Base-by-base conservation (phyloP, 805 yeast genomes). In the Priceomyces fermenticarens region DNA sequence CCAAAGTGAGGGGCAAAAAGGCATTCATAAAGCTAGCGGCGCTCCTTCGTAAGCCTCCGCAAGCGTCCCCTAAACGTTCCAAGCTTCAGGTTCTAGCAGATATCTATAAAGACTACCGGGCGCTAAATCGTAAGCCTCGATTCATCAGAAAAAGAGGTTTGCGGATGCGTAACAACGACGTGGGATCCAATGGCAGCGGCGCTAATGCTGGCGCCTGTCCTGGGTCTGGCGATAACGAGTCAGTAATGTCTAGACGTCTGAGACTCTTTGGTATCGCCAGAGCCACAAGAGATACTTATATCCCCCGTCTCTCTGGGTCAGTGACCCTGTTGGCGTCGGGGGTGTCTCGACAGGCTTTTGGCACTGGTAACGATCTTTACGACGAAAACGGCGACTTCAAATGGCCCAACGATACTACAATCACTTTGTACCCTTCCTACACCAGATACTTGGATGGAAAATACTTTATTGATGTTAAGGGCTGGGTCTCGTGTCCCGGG, bases 401-500 rank as follows among this genome's bases (percentile, higher is more conserved):
- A 15, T 61, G 77, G 17, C 85, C 87, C 0, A 58, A 62, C 25
- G 83, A 83, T 48, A 80, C 88, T 25, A 63, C 74, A 12, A 72
- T 88, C n/a, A 59, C 78, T 2, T 60, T 83, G 5, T 63, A 58
- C 34, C 73, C 74, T 2, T 56, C 68, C 1, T 68, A 67, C 47
- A 61, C 74, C 2, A 49, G 67, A 9, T 39, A 45, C n/a, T 44
- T 39, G 7, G 43, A 51, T 27, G 58, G 51, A 6, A 43, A 40
- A 14, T 70, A 67, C 38, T 78, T 68, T 47, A 75, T 75, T 30
- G 79, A 80, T 28, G 78, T 90, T 2, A 72, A 86, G 33, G 96
- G 97, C 5, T 78, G 85, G 75, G 64, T 85, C 20, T 72, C 78
- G 9, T 71, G 85, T 32, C 88, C 89, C 0, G 95, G 95, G 1